These are phyloP conservation scores for Fusarium chaquense DNA, from an alignment of 2,329 filamentous ascomycete genomes.

Conservation along the genomic window DNA sequence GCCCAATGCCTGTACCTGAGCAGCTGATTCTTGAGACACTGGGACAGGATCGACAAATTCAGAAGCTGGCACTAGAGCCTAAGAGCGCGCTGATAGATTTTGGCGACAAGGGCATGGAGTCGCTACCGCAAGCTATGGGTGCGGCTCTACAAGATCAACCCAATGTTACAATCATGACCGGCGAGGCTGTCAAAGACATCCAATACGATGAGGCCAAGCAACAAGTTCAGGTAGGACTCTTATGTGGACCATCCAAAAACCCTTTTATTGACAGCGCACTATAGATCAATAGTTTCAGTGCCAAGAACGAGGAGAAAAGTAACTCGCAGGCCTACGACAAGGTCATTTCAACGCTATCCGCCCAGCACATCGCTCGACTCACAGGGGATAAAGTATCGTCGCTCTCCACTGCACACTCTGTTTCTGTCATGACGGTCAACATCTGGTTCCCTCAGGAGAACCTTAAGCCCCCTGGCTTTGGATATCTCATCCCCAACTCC, in stretches of 20 bases:
- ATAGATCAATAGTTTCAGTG: constrained; percentile 36
- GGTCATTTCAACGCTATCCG: constrained; percentile 74
- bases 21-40: constrained; percentile 47
- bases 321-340: constrained; percentile 59
- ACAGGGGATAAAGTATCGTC: constrained; percentile 57
- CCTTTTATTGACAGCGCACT: constrained; percentile 1
- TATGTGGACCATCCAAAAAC: background rate
- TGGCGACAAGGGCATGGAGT: constrained; percentile 69
- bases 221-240: constrained; percentile 57
- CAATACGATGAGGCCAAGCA: constrained; percentile 53
- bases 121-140: constrained; percentile 68
- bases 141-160: constrained; percentile 60
- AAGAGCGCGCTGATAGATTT: constrained; percentile 53
- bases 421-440: constrained; percentile 93
- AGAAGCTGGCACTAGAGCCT: constrained; percentile 49
- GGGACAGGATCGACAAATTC: constrained; percentile 47
- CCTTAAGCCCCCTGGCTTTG: constrained; percentile 79
- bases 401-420: constrained; percentile 69
- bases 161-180: constrained; percentile 71
- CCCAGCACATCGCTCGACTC: constrained; percentile 57
- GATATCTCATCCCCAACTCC: constrained; percentile 88
- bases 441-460: constrained; percentile 79
- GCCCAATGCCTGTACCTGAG: constrained; percentile 55
- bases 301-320: constrained; percentile 6
- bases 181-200: constrained; percentile 62